Percentiles rank a stretch among this genome's conserved stretches.
These are phyloP conservation scores for Bothriochloa decipiens DNA, from an alignment of 176 grass and related monocot species.

Conservation along the genomic window DNA sequence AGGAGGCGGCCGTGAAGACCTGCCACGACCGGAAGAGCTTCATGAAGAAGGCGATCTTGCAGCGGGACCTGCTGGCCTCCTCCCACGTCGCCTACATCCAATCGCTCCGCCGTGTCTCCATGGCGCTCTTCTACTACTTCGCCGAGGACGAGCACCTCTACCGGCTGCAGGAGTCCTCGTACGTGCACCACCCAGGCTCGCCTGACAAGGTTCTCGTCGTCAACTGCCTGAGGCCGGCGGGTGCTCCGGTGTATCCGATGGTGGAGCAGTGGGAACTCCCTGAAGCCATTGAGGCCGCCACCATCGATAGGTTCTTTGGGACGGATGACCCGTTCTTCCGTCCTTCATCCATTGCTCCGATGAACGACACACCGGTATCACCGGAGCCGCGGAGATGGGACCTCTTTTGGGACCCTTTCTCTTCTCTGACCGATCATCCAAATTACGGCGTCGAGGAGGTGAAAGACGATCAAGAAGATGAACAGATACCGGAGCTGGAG, in stretches of 20 bases:
- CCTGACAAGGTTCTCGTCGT: slow-evolving; percentile 51
- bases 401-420: slow-evolving; percentile 63
- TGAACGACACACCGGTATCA: background rate
- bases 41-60: slow-evolving; percentile 71
- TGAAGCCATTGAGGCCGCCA: slow-evolving; percentile 47
- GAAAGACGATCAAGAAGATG: background rate
- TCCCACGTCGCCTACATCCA: slow-evolving; percentile 71
- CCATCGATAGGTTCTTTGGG: slow-evolving; percentile 52
- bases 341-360: slow-evolving; percentile 20
- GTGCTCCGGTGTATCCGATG: slow-evolving; percentile 40
- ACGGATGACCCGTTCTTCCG: slow-evolving; percentile 36
- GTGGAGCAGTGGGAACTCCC: slow-evolving; percentile 58
- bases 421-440: background rate
- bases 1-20: slow-evolving; percentile 65
- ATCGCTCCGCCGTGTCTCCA: slow-evolving; percentile 68
- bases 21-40: slow-evolving; percentile 81
- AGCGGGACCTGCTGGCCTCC: slow-evolving; percentile 67
- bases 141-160: slow-evolving; percentile 68
- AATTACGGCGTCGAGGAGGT: slow-evolving; percentile 32
- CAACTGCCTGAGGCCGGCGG: slow-evolving; percentile 36
- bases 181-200: slow-evolving; percentile 41
- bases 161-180: slow-evolving; percentile 44
- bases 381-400: slow-evolving; percentile 45
- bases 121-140: slow-evolving; percentile 71
- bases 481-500: slow-evolving; percentile 53